These are phyloP conservation scores for Larix sibirica DNA, from an alignment of 83 land plant species.

Conservation along the genomic window DNA sequence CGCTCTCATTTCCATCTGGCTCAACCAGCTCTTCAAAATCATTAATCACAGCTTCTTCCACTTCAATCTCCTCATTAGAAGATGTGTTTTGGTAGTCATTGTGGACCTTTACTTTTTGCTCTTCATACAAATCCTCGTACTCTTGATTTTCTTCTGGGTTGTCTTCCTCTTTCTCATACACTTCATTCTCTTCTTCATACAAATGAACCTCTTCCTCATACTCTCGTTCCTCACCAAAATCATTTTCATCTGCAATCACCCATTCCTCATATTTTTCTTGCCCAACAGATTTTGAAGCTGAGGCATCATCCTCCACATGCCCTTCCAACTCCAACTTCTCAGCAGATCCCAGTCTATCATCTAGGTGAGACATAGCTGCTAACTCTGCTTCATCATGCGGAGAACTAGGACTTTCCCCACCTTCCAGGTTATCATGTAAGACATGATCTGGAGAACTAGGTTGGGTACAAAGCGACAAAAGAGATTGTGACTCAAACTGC, in stretches of 20 bases:
- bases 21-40: conserved; percentile 28
- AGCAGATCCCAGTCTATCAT: conserved; percentile 19
- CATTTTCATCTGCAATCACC: conserved; percentile 35
- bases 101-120: conserved; percentile 19
- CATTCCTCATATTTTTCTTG: conserved; percentile 51
- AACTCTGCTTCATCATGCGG: conserved; percentile 19
- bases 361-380: conserved; percentile 23
- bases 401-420: conserved; percentile 27
- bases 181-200: conserved; percentile 51
- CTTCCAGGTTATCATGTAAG: conserved; percentile 66
- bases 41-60: conserved; percentile 25
- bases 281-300: conserved; percentile 26
- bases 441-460: conserved; percentile 60
- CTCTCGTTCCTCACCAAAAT: conserved; percentile 49
- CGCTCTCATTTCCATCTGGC: conserved; percentile 2
- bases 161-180: conserved; percentile 43
- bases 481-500: conserved; percentile 58
- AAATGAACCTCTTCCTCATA: conserved; percentile 60
- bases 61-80: conserved; percentile 50
- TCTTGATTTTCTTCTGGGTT: conserved; percentile 28
- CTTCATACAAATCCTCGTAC: conserved; percentile 31
- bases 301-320: neutral
- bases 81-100: conserved; percentile 38
- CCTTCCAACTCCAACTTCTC: neutral
- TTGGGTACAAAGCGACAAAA: conserved; percentile 57